Evolutionary conservation across 495 filamentous ascomycete species (phyloP).

Genomic region (Aspergillus hancockii): DNA sequence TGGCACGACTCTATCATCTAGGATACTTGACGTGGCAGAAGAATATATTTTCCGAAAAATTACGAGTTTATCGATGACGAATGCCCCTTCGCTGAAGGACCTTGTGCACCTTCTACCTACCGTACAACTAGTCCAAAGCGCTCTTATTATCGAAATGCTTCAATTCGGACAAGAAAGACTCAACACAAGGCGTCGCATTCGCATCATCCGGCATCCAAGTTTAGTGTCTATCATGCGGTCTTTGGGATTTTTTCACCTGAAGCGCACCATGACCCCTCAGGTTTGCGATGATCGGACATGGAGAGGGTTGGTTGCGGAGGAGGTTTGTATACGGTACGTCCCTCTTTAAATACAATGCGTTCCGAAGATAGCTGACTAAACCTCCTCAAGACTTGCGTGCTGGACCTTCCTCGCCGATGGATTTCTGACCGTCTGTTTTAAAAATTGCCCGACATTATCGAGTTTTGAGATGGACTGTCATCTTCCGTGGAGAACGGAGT

Average conservation of each 20-base stretch:
- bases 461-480: conserved; percentile 41
- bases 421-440: conserved; percentile 43
- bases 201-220: conserved; percentile 40
- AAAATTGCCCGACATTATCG: conserved; percentile 36
- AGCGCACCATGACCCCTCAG: conserved; percentile 20
- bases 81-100: conserved; percentile 12
- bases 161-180: conserved; percentile 39
- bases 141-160: conserved; percentile 43
- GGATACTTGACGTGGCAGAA: conserved; percentile 40
- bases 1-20: conserved; percentile 23
- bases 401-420: conserved; percentile 42
- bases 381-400: conserved; percentile 30
- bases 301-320: conserved; percentile 32
- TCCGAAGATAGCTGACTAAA: not conserved
- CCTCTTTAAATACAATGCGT: not conserved
- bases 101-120: conserved; percentile 16
- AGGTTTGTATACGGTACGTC: conserved; percentile 36
- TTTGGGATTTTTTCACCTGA: conserved; percentile 33
- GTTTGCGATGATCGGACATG: conserved; percentile 29
- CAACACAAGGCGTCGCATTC: conserved; percentile 38
- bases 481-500: conserved; percentile 37
- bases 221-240: conserved; percentile 37
- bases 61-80: conserved; percentile 21
- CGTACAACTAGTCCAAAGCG: conserved; percentile 36
- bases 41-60: conserved; percentile 40